Base-by-base conservation (phyloP, 495 filamentous ascomycete species). In the Amorphotheca resinae region DNA sequence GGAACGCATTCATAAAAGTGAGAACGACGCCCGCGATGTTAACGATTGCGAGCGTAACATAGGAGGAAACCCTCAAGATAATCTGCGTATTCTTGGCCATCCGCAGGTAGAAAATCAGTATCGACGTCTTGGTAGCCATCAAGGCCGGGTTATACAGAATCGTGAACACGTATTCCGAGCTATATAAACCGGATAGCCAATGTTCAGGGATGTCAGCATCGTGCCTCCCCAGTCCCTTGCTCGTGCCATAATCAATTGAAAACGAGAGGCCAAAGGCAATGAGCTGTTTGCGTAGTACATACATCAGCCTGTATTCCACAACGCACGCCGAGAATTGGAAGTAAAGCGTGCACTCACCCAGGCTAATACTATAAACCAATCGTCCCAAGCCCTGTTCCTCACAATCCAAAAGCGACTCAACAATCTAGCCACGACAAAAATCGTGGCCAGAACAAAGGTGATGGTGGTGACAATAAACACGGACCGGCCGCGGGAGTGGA, bases 121-220 rank as follows among this genome's bases (percentile, higher is more conserved):
- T 86, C n/a, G 84, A 89, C 3, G 85, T 86, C 63, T 95, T 96
- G 37, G 86, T 79, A 1, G 76, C 73, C 80, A 86, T 85, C 41
- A 95, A 70, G 3, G 86, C 81, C 9, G 89, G 87, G 56, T 95
- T 93, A 45, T 57, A 57, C 17, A 57, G 48, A 33, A 57, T 50
- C 2, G 50, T 52, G 31, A 57, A 57, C 2, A 48, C 48, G 48
- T 57, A 57, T 54, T 54, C 48, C 18, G 33, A 46, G 15, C 20
- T 30, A 14, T 46, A 34, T 11, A 56, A 31, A 23, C 41, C 20
- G 18, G 33, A 14, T 3, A 44, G 2, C 41, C 45, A 46, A 31
- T 25, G 5, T 14, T 38, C 33, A 20, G 61, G 61, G 38, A 93
- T 76, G 48, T 87, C 61, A 21, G 20, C 47, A 51, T 86, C 77